Evolutionary conservation across 108 stramenopile genomes (phyloP), one percentile per base, ranked within the genome.

Genomic region (Cyclotella sp.): DNA sequence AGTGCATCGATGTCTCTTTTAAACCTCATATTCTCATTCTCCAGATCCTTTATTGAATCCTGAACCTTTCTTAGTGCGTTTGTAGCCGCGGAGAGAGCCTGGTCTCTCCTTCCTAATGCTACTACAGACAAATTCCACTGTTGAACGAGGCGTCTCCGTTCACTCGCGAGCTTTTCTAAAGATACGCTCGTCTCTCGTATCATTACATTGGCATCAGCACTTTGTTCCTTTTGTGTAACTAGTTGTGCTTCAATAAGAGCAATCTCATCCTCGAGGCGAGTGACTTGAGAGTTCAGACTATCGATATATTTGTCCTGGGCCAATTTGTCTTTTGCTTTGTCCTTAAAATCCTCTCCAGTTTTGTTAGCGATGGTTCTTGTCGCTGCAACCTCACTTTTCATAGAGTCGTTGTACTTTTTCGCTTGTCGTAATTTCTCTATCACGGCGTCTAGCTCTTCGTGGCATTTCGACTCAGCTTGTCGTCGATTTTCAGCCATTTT

Each of bases 271-370:
- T 91, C 88, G 9, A 87, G 68, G 24, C 74, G 43, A 45, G 85
- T 76, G 18, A 92, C 69, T 41, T 91, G 82, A 46, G 84, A 83
- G 30, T 88, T 84, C 15, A 92, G 78, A n/a, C 55, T 53, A 74
- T 96, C 92, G 40, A 96, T 92, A 77, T 87, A 92, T 21, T 83
- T 62, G 71, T 96, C 95, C 68, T 96, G 95, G 4, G 67, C 68
- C 29, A 83, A 44, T 68, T 96, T 96, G 9, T 44, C 81, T 65
- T 92, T 90, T 72, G 94, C 95, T 30, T 82, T 54, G 12, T 57
- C 79, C 46, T 79, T 85, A 8, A 93, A 65, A 42, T 88, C 88
- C 67, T 87, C 90, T 64, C 88, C 89, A 0, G 91, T 91, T 62
- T 96, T 96, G 63, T 92, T 91, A 14, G 95, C 89, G 10, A 87